phyloP scores from a whole-genome alignment of 768 basidiomycete species.

The Tylopilus plumbeoviolaceoides region DNA sequence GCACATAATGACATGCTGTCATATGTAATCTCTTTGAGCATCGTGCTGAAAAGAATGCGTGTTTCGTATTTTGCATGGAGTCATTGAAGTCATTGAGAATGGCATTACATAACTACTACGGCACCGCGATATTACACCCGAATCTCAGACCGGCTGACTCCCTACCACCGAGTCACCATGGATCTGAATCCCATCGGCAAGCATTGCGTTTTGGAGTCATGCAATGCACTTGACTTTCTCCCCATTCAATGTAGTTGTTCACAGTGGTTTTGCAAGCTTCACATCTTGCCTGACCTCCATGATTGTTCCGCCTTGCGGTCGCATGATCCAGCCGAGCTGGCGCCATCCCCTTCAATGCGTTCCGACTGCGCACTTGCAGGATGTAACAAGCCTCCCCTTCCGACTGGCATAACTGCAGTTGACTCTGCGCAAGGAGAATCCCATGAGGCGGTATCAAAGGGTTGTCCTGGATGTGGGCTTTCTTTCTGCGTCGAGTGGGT shows the following conservation, averaged over 20 bases:
- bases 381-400: constrained; percentile 57
- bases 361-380: constrained; percentile 44
- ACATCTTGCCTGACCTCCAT: constrained; percentile 60
- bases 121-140: not conserved
- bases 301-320: constrained; percentile 37
- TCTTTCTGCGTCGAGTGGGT: constrained; percentile 65
- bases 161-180: constrained; percentile 15
- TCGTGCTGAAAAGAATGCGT: not conserved
- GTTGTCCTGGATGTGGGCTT: constrained; percentile 50
- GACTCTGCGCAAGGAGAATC: not conserved
- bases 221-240: constrained; percentile 67
- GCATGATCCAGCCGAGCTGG: not conserved
- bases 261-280: constrained; percentile 57
- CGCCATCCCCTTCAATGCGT: constrained; percentile 28
- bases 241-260: constrained; percentile 70
- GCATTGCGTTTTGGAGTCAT: constrained; percentile 58
- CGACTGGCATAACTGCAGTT: constrained; percentile 32
- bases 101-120: not conserved
- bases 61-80: no score
- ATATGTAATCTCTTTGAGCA: constrained; percentile 10
- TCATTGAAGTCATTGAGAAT: no score
- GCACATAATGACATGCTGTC: constrained; percentile 3
- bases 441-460: constrained; percentile 15
- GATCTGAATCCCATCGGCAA: constrained; percentile 55
- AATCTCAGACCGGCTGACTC: not conserved